Evolutionary conservation across 2,329 filamentous ascomycete genomes (phyloP).

Genomic region (Sclerotinia nivalis): DNA sequence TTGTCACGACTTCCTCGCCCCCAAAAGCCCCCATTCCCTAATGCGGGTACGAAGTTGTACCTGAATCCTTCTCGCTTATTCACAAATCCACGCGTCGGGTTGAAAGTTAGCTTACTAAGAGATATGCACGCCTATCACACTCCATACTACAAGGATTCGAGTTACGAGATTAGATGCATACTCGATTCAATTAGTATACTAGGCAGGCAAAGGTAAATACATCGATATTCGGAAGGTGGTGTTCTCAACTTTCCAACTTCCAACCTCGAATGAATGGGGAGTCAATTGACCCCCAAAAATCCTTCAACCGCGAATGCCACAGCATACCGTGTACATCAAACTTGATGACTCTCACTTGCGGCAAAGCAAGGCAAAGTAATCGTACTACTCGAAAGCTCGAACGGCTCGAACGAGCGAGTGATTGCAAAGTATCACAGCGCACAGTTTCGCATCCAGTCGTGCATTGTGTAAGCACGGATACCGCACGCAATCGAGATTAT

Average conservation of each 20-base stretch:
- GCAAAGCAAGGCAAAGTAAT: background rate
- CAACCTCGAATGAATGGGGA: background rate
- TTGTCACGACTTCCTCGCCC: background rate
- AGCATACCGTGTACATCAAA: background rate
- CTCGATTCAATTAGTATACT: background rate
- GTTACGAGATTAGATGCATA: background rate
- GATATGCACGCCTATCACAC: background rate
- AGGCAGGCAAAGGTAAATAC: too few species aligned
- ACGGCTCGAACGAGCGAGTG: too few species aligned
- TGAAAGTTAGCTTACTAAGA: background rate
- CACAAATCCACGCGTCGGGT: background rate
- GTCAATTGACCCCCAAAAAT: background rate
- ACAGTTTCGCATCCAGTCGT: background rate
- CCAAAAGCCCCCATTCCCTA: background rate
- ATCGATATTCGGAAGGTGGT: background rate
- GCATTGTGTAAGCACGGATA: background rate
- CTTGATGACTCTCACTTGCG: background rate
- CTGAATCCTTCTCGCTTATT: constrained; percentile 4
- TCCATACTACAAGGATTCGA: background rate
- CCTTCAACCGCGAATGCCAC: background rate
- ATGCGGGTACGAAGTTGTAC: background rate
- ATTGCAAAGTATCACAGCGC: background rate
- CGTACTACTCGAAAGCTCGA: background rate
- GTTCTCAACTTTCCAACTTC: background rate
- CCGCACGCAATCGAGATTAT: background rate